Evolutionary conservation across 1,284 basidiomycete species (phyloP).

Genomic region (Marasmius fiardii): DNA sequence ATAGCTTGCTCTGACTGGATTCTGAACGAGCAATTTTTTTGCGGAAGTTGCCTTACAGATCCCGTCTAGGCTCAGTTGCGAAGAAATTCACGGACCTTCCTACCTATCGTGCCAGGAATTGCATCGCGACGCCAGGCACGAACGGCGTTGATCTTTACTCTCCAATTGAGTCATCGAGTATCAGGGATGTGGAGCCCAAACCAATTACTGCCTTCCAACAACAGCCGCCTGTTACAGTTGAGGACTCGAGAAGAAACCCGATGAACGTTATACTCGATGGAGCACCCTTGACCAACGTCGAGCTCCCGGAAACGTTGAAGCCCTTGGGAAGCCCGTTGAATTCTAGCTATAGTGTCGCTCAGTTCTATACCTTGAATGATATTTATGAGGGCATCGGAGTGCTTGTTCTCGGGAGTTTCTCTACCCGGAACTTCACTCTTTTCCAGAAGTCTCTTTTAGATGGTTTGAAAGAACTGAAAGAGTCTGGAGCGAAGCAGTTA

Average conservation of each 20-base stretch:
- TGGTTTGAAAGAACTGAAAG: constrained; percentile 47
- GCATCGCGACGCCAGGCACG: constrained; percentile 43
- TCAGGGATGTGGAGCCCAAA: constrained; percentile 14
- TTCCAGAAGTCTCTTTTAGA: constrained; percentile 43
- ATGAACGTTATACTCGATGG: constrained; percentile 51
- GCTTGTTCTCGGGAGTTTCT: constrained; percentile 58
- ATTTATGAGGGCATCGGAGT: constrained; percentile 52
- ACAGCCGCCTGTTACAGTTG: constrained; percentile 34
- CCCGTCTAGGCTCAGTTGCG: constrained; percentile 41
- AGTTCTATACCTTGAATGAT: constrained; percentile 48
- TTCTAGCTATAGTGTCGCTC: constrained; percentile 47
- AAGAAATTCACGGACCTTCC: constrained; percentile 46
- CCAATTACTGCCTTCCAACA: constrained; percentile 42
- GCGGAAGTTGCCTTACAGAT: constrained; percentile 53
- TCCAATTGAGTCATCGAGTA: constrained; percentile 4
- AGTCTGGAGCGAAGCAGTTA: constrained; percentile 46
- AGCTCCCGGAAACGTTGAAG: constrained; percentile 44
- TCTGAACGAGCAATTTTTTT: not conserved
- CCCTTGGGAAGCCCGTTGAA: constrained; percentile 36
- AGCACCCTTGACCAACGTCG: constrained; percentile 41
- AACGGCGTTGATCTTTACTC: constrained; percentile 48
- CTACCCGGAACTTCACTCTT: constrained; percentile 36
- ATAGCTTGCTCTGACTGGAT: not conserved
- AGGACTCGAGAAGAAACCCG: constrained; percentile 35
- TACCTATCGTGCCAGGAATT: constrained; percentile 52